phyloP scores from a whole-genome alignment of 257 asterid species.

The Nemophila menziesii region DNA sequence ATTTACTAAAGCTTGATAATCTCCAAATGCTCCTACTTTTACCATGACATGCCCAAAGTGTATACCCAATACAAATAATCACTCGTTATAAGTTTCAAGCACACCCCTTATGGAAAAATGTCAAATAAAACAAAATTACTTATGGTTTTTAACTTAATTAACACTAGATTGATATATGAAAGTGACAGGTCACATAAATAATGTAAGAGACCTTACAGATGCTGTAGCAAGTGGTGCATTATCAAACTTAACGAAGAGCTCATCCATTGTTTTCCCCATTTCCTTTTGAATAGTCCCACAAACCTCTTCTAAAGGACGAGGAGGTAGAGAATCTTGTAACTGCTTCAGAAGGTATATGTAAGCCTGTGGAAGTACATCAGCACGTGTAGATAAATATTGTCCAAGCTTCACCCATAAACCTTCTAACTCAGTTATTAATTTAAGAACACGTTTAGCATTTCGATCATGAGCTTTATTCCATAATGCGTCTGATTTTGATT shows the following conservation, averaged over 20 bases:
- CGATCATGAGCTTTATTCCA: slow-evolving; percentile 96
- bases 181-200: too few species aligned
- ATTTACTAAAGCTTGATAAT: background rate
- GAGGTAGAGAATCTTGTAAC: slow-evolving; percentile 96
- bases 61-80: background rate
- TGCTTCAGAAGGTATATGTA: slow-evolving; percentile 72
- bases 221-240: slow-evolving; percentile 81
- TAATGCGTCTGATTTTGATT: slow-evolving; percentile 51
- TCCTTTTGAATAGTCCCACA: slow-evolving; percentile 51
- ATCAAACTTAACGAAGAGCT: slow-evolving; percentile 65
- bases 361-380: slow-evolving; percentile 94
- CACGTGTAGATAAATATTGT: slow-evolving; percentile 94
- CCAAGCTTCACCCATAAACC: slow-evolving; percentile 98
- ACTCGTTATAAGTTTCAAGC: background rate
- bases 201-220: too few species aligned
- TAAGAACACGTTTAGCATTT: slow-evolving; percentile 83
- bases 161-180: slow-evolving; percentile 8
- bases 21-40: background rate
- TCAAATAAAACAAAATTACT: background rate
- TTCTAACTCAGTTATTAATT: slow-evolving; percentile 66
- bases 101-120: background rate
- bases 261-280: slow-evolving; percentile 72
- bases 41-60: background rate
- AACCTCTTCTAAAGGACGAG: slow-evolving; percentile 85
- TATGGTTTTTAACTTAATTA: background rate